phyloP scores from a whole-genome alignment of 164 flowering plant species.

The Berberis thunbergii region DNA sequence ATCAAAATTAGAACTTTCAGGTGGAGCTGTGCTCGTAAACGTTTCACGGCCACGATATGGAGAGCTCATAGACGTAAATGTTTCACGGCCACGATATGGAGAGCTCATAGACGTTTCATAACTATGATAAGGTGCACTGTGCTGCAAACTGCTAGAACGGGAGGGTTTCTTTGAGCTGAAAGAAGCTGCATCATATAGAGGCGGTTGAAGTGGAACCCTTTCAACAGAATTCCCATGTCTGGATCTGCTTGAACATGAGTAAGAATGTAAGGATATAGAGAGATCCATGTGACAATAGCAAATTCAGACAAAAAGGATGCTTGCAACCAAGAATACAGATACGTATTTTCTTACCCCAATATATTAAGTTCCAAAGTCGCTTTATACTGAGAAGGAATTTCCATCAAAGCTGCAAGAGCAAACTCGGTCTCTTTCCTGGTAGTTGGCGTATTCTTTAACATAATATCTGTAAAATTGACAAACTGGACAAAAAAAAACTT shows the following conservation, averaged over 20 bases:
- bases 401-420: constrained; percentile 74
- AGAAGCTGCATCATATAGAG: constrained; percentile 29
- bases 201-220: constrained; percentile 81
- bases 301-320: neutral
- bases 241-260: constrained; percentile 25
- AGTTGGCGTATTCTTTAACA: constrained; percentile 45
- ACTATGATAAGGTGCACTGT: constrained; percentile 27
- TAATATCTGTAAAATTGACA: constrained; percentile 72
- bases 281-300: neutral
- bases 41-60: too few species aligned
- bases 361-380: constrained; percentile 57
- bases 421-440: constrained; percentile 60
- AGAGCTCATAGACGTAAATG: too few species aligned
- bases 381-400: constrained; percentile 74
- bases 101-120: constrained; percentile 9
- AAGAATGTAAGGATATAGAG: neutral
- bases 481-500: constrained; percentile 33
- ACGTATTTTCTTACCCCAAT: constrained; percentile 38
- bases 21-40: constrained; percentile 34
- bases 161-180: constrained; percentile 35
- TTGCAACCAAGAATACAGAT: neutral
- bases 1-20: constrained; percentile 45
- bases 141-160: constrained; percentile 35
- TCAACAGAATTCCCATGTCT: constrained; percentile 31
- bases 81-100: too few species aligned